Base-by-base conservation (phyloP, 2,329 filamentous ascomycete genomes). In the Allantophomopsis lycopodina region DNA sequence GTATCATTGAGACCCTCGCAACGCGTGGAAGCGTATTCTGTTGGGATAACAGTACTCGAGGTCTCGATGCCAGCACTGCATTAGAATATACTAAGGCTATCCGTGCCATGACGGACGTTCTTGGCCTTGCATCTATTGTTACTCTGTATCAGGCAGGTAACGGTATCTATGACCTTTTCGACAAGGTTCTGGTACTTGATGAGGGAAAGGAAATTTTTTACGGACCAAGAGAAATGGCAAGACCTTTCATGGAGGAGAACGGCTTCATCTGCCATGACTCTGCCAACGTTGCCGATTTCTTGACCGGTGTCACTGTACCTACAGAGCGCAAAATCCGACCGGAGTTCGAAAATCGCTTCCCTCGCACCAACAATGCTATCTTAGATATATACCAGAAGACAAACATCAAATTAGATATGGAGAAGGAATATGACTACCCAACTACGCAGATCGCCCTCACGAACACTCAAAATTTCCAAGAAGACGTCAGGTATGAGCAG, bases 101-200 rank as follows among this genome's bases (percentile, higher is more conserved):
- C n/a, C 63, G 78, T 7, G 68, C 72, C 5, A 63, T 81, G 66
- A 80, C 77, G 0, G 74, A 82, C 44, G 65, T 76, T 1, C 59
- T 73, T 4, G 72, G 73, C 0, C 59, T 79, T 4, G 61, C 73
- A 0, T 69, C 73, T 0, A 72, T 80, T 36, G 73, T 79, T 11
- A 79, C 76, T 0, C 61, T 82, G 0, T 83, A 84, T 52, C 79
- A 83, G 51, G 79, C 79, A 3, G 75, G 76, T 5, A 79, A 83
- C 40, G 74, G 70, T 17, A 82, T 83, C 42, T 82, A 80, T 52
- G 62, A 79, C 18, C 64, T 77, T 0, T 83, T 83, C 51, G 77
- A 83, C 53, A 83, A 83, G 50, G 76, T 82, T 0, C 62, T 83
- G 0, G 68, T 83, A 7, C 64, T 83, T 3, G 76, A 83, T 36